Base-by-base conservation (phyloP, 305 asterid species). In the Nicotiana rustica region DNA sequence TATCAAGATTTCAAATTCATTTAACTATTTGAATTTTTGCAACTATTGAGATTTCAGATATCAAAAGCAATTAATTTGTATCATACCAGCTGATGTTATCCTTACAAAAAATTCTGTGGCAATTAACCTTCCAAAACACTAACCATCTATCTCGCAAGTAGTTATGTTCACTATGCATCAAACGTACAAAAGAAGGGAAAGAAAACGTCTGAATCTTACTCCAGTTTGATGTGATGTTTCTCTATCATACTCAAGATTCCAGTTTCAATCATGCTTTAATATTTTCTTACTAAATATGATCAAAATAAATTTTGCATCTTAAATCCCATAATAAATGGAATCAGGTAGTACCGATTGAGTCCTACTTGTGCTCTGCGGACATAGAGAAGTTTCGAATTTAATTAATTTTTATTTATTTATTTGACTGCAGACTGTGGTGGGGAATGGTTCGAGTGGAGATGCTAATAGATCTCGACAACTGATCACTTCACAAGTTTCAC, bases 381-480 rank as follows among this genome's bases (percentile, higher is more conserved):
- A 29, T 55, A 29, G 49, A 75, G 21, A 52, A 29, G 41, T 82
- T 69, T 85, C 55, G 71, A 65, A 76, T 69, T 47, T 61, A 67
- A 73, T 64, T 68, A 21, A 29, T 35, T 29, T 76, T 49, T 67
- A 56, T 80, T 66, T 60, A 18, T 67, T 4, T 67, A 80, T 85
- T 86, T 82, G 31, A 78, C 81, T 93, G 95, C 95, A 94, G 98
- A 90, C 88, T 85, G 90, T 82, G 79, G 89, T 83, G 82, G 93
- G 86, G 84, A 88, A 83, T 83, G 87, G 67, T 62, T 31, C 36
- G 6, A 83, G 52, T 65, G 81, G 66, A n/a, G 88, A 83, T 55
- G 68, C 67, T 10, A 78, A 55, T 67, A 84, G 57, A 38, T 88
- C 92, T 70, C 83, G 89, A 81, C 85, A 89, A 77, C 64, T 88